phyloP scores from a whole-genome alignment of 2,329 filamentous ascomycete genomes.

The Arthrocladium fulminans region DNA sequence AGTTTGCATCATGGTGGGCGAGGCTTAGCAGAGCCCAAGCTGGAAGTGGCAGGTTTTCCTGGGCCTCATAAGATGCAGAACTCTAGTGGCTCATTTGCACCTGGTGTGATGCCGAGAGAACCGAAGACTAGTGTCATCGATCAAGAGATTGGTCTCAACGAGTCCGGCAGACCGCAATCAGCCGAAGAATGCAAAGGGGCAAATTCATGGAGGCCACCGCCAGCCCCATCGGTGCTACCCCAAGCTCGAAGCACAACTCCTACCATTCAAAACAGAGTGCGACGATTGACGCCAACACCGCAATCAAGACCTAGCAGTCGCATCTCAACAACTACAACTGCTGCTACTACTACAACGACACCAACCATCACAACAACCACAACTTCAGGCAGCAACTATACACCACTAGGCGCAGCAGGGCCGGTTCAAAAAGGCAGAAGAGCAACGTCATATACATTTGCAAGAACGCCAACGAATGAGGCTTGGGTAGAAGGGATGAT shows the following conservation, averaged over 20 bases:
- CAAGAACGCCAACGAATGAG: slow-evolving; percentile 34
- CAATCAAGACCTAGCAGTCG: slow-evolving; percentile 8
- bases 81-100: not conserved
- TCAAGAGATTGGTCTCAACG: slow-evolving; percentile 4
- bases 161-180: not conserved
- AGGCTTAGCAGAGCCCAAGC: slow-evolving; percentile 45
- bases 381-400: slow-evolving; percentile 21
- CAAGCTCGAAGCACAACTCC: slow-evolving; percentile 8
- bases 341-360: too few species aligned
- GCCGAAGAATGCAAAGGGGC: slow-evolving; percentile 1
- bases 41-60: slow-evolving; percentile 47
- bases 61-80: slow-evolving; percentile 20
- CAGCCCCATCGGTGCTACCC: slow-evolving; percentile 19
- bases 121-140: slow-evolving; percentile 10
- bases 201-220: slow-evolving; percentile 14
- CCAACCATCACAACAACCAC: slow-evolving; percentile 15
- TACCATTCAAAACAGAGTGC: not conserved
- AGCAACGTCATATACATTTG: slow-evolving; percentile 31
- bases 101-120: not conserved
- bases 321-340: slow-evolving; percentile 16
- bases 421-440: slow-evolving; percentile 34
- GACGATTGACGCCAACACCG: not conserved
- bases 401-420: slow-evolving; percentile 38
- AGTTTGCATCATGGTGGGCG: slow-evolving; percentile 75
- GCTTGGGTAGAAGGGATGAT: slow-evolving; percentile 41